Base-by-base conservation (phyloP, 1,284 basidiomycete genomes). In the Ustilago shanxiensis region DNA sequence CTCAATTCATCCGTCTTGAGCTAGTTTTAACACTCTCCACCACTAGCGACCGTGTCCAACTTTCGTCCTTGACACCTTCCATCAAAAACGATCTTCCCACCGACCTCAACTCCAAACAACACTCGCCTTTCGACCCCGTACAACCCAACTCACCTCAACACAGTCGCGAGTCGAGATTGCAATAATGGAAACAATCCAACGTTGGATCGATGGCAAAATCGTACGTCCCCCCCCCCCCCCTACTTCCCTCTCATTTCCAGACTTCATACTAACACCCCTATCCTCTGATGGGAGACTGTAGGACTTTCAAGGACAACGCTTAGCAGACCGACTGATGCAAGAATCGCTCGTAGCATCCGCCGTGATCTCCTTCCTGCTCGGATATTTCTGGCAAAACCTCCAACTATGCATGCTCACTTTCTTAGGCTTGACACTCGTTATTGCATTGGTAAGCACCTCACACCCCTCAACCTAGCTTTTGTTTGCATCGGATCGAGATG, bases 291-390 rank as follows among this genome's bases (percentile, higher is more conserved):
- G 10, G n/a, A n/a, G n/a, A n/a, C n/a, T 33, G 33, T 44, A 78
- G 76, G 76, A 78, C 62, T 78, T 78, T 54, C 54, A 60, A 60
- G 72, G 61, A 13, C 76, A 78, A 45, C 55, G 71, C 5, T 54
- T 78, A 0, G 44, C 47, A 7, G 76, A 78, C 49, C 67, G 76
- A 6, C 50, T 78, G 18, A 74, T 71, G 67, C 76, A 78, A 41
- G 71, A 78, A 53, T 53, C 47, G 9, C 61, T 76, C 14, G 61
- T 68, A 2, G n/a, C 49, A 11, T 56, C 54, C 10, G 73, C 73
- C 0, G 24, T 22, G 1, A 2, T 76, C 37, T 47, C 68, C 3
- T 76, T 76, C 47, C 26, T 71, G 2, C 41, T 67, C 0, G 76
- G 76, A 9, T 78, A 74, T 24, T 50, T 67, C 4, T 57, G 59